Evolutionary conservation across 108 stramenopile species (phyloP).

Genomic region (Pseudonitzschia multistriata): DNA sequence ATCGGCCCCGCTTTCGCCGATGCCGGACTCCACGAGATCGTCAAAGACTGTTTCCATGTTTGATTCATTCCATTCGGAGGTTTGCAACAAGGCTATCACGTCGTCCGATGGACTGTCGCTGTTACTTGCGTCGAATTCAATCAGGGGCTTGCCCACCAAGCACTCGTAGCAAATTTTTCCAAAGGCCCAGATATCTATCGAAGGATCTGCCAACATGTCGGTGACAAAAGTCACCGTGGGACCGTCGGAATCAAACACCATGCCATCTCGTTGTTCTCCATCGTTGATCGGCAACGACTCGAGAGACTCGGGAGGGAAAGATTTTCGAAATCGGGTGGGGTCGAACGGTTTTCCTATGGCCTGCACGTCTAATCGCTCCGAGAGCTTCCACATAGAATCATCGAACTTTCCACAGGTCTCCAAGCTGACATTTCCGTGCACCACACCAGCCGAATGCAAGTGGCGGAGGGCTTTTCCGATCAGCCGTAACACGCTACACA

Average conservation of each 20-base stretch:
- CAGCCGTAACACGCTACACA: slow-evolving; percentile 51
- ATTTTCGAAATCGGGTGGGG: slow-evolving; percentile 37
- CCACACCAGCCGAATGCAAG: slow-evolving; percentile 60
- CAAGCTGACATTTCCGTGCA: slow-evolving; percentile 65
- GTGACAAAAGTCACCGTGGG: slow-evolving; percentile 25
- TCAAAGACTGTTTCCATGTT: slow-evolving; percentile 38
- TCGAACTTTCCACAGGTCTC: slow-evolving; percentile 67
- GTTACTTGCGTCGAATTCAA: slow-evolving; percentile 34
- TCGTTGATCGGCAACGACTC: not conserved
- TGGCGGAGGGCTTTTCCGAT: slow-evolving; percentile 61
- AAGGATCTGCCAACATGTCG: slow-evolving; percentile 32
- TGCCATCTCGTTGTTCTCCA: not conserved
- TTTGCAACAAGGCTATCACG: slow-evolving; percentile 24
- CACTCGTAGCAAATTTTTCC: slow-evolving; percentile 79
- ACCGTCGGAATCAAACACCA: slow-evolving; percentile 22
- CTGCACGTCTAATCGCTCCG: slow-evolving; percentile 51
- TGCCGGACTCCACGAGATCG: slow-evolving; percentile 42
- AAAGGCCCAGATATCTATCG: slow-evolving; percentile 78
- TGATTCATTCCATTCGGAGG: slow-evolving; percentile 45
- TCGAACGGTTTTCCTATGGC: slow-evolving; percentile 42
- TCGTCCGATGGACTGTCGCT: slow-evolving; percentile 29
- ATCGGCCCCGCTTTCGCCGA: slow-evolving; percentile 52
- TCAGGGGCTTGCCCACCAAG: slow-evolving; percentile 67
- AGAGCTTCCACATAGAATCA: slow-evolving; percentile 64
- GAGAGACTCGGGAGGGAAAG: slow-evolving; percentile 73